Percentiles rank a stretch among this genome's conserved stretches.
Conservation (phyloP, 2,329 filamentous ascomycete species). For the Penicillium capsulatum region DNA sequence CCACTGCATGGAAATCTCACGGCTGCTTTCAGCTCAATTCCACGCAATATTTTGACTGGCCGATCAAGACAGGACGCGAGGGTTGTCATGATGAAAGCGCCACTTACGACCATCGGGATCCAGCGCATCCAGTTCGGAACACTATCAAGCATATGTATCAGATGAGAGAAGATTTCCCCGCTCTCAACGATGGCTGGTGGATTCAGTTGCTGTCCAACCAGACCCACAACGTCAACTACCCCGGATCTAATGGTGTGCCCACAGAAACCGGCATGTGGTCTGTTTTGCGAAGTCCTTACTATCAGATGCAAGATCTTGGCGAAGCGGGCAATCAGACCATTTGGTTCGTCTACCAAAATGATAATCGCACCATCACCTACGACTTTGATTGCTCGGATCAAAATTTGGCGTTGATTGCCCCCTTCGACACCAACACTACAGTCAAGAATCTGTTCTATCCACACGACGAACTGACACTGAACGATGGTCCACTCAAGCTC, state of each 20-base stretch:
- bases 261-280: slow-evolving; percentile 61
- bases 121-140: slow-evolving; percentile 58
- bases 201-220: slow-evolving; percentile 55
- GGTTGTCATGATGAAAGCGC: slow-evolving; percentile 57
- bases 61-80: slow-evolving; percentile 49
- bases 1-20: slow-evolving; percentile 61
- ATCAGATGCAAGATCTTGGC: slow-evolving; percentile 51
- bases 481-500: slow-evolving; percentile 44
- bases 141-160: slow-evolving; percentile 61
- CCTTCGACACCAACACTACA: slow-evolving; percentile 51
- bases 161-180: slow-evolving; percentile 53
- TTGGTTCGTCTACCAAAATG: slow-evolving; percentile 46
- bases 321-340: slow-evolving; percentile 44
- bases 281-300: slow-evolving; percentile 50
- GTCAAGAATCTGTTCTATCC: slow-evolving; percentile 63
- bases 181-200: slow-evolving; percentile 57
- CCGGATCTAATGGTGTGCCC: slow-evolving; percentile 50
- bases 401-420: slow-evolving; percentile 52
- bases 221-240: slow-evolving; percentile 49
- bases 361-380: slow-evolving; percentile 50
- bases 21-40: slow-evolving; percentile 59
- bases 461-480: slow-evolving; percentile 54
- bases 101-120: slow-evolving; percentile 59
- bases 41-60: slow-evolving; percentile 56
- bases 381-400: slow-evolving; percentile 54